Evolutionary conservation across 139 green algal genomes (phyloP).

Genomic region (Axilococcus clingmanii): DNA sequence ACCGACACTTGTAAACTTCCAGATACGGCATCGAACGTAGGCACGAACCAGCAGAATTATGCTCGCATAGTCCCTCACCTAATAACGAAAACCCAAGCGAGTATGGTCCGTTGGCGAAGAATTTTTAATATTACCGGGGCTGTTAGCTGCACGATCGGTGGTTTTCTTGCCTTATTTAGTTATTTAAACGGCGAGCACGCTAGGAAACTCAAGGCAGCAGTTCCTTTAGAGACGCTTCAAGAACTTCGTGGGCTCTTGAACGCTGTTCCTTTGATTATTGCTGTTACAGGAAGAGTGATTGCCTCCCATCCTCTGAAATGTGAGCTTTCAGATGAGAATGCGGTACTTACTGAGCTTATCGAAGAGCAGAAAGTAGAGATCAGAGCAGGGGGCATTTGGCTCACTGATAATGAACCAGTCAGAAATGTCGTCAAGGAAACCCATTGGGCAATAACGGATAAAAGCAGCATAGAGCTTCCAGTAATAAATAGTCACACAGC

Average conservation of each 20-base stretch:
- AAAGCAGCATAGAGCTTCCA: conserved; percentile 8
- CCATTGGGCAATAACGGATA: conserved; percentile 14
- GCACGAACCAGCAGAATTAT: too few species aligned
- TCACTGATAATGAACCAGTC: conserved; percentile 5
- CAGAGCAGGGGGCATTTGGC: conserved; percentile 9
- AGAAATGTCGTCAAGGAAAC: conserved; percentile 6
- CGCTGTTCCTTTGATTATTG: conserved; percentile 18
- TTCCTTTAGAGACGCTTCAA: conserved; percentile 4
- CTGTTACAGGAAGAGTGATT: conserved; percentile 21
- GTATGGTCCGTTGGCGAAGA: too few species aligned
- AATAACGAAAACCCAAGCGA: too few species aligned
- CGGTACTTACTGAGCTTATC: conserved; percentile 12
- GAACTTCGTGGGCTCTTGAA: conserved; percentile 15
- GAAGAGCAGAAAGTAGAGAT: conserved; percentile 17
- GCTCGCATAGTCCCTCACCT: too few species aligned
- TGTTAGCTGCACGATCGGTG: neutral
- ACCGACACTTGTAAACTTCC: too few species aligned
- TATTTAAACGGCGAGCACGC: conserved; percentile 1
- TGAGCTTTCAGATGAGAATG: conserved; percentile 15
- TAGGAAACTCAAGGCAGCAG: neutral
- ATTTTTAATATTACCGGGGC: conserved; percentile 6
- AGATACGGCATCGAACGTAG: too few species aligned
- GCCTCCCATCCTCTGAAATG: conserved; percentile 4
- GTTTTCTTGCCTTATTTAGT: too few species aligned
- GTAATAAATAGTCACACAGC: too few species aligned